phyloP scores from a whole-genome alignment of 1,139 yeast genomes.

The Tardiomyces depauwii region DNA sequence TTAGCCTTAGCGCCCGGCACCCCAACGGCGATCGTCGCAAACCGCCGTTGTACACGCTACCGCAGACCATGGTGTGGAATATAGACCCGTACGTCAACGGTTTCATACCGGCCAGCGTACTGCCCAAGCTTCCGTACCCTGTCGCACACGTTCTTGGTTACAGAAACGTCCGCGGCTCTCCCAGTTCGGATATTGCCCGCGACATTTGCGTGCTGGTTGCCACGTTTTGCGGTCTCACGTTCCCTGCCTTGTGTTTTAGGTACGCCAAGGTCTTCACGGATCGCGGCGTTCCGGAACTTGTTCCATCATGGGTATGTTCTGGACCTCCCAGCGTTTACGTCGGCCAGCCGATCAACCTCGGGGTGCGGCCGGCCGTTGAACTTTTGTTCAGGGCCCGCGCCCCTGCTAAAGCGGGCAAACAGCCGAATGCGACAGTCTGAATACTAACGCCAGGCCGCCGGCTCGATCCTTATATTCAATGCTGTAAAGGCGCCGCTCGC shows the following conservation, averaged over 20 bases:
- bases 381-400: too few relatives aligned
- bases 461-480: conserved; percentile 53
- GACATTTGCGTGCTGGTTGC: conserved; percentile 17
- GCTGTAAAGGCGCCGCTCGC: conserved; percentile 48
- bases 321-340: too few relatives aligned
- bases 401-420: too few relatives aligned
- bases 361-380: too few relatives aligned
- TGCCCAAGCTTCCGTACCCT: conserved; percentile 2
- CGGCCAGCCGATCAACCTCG: too few relatives aligned
- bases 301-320: conserved; percentile 34
- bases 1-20: too few relatives aligned
- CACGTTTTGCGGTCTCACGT: conserved; percentile 42
- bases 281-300: conserved; percentile 41
- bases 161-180: conserved; percentile 1
- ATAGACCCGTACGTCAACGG: not conserved
- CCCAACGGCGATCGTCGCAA: too few relatives aligned
- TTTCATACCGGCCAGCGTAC: not conserved
- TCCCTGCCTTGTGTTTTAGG: conserved; percentile 41
- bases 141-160: conserved; percentile 4
- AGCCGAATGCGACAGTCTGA: too few relatives aligned
- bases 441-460: conserved; percentile 38
- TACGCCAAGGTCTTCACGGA: conserved; percentile 34
- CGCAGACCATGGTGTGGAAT: not conserved
- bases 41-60: too few relatives aligned
- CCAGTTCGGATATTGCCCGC: conserved; percentile 7